Evolutionary conservation across 2,329 filamentous ascomycete genomes (phyloP).

Genomic region (Diaporthe vexans): DNA sequence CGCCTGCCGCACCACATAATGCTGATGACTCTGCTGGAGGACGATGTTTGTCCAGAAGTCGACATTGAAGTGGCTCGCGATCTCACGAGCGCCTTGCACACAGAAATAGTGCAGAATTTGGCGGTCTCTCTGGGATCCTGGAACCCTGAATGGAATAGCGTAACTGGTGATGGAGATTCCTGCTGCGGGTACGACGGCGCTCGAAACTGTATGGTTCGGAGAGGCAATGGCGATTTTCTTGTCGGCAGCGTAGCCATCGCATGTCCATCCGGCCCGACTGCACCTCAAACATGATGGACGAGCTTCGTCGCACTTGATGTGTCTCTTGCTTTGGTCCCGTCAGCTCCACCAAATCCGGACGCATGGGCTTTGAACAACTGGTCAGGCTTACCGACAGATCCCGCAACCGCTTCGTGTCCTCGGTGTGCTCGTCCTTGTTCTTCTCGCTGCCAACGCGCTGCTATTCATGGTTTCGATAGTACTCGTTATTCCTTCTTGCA

Average conservation of each 20-base stretch:
- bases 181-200: too few species aligned
- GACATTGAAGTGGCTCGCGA: conserved; percentile 10
- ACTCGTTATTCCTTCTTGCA: fast-evolving
- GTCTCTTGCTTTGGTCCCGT: not conserved
- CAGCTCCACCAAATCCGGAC: not conserved
- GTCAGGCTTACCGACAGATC: not conserved
- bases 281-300: conserved; percentile 1
- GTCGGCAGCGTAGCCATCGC: not conserved
- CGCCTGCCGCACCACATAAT: not conserved
- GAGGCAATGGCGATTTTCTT: not conserved
- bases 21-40: conserved; percentile 8
- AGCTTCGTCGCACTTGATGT: not conserved
- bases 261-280: not conserved
- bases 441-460: not conserved
- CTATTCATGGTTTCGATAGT: not conserved
- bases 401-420: not conserved
- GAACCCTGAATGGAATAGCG: not conserved
- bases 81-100: not conserved
- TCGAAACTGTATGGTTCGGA: not conserved
- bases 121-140: conserved; percentile 3
- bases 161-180: not conserved
- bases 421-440: not conserved
- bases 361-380: fast-evolving
- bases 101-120: conserved; percentile 2
- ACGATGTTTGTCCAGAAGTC: conserved; percentile 1